Percentiles rank a stretch among this genome's conserved stretches.
These are phyloP conservation scores for Lichtheimia ramosa DNA, from an alignment of 371 early-diverging fungal genomes.

Conservation along the genomic window DNA sequence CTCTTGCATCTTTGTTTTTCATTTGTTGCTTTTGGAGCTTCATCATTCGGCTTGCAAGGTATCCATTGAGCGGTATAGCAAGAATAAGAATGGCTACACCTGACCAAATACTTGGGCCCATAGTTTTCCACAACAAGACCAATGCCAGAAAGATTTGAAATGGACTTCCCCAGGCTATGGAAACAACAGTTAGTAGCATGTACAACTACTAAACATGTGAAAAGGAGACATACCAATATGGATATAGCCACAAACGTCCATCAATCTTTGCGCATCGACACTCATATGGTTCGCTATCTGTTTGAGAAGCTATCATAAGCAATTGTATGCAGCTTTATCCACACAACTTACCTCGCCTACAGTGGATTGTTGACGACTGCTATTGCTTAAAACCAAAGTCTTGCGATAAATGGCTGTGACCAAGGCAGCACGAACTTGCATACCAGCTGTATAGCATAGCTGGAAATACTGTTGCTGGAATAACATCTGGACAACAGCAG, in stretches of 20 bases:
- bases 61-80: slow-evolving; percentile 73
- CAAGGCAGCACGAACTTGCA: slow-evolving; percentile 82
- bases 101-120: slow-evolving; percentile 86
- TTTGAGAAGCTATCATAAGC: not conserved
- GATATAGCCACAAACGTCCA: slow-evolving; percentile 71
- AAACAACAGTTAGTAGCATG: not conserved
- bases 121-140: slow-evolving; percentile 75
- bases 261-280: slow-evolving; percentile 83
- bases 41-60: slow-evolving; percentile 64
- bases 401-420: slow-evolving; percentile 91
- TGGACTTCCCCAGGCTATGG: slow-evolving; percentile 83
- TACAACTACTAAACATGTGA: not conserved
- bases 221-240: slow-evolving; percentile 58
- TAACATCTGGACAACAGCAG: slow-evolving; percentile 81
- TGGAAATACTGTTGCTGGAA: slow-evolving; percentile 94
- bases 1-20: slow-evolving; percentile 88
- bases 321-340: not conserved
- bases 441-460: slow-evolving; percentile 72
- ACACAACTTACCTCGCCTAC: slow-evolving; percentile 62
- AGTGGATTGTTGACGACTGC: slow-evolving; percentile 79
- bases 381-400: slow-evolving; percentile 77
- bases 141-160: slow-evolving; percentile 86
- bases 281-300: slow-evolving; percentile 91
- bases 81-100: slow-evolving; percentile 86
- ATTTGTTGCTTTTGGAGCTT: slow-evolving; percentile 82